These are phyloP conservation scores for Circinella umbellata DNA, from an alignment of 371 early-diverging fungal species.

Conservation along the genomic window DNA sequence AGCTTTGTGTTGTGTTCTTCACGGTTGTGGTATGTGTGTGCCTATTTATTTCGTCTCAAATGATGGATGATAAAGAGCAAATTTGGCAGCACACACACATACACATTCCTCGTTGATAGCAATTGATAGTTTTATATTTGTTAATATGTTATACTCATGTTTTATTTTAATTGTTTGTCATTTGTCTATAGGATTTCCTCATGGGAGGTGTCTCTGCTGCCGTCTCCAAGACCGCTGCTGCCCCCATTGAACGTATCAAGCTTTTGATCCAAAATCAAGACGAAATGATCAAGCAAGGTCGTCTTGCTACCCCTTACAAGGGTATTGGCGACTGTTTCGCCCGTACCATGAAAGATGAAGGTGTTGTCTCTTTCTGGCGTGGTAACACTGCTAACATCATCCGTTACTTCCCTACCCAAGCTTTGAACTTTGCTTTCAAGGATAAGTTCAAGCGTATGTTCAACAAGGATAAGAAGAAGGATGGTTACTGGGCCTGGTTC, in stretches of 20 bases:
- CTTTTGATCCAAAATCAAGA: slow-evolving; percentile 85
- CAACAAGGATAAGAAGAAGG: slow-evolving; percentile 66
- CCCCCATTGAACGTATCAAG: slow-evolving; percentile 76
- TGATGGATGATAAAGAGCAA: no score
- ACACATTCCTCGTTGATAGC: no score
- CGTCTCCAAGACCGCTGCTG: slow-evolving; percentile 93
- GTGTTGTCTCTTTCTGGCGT: slow-evolving; percentile 74
- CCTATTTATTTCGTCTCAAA: no score
- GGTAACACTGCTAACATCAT: slow-evolving; percentile 84
- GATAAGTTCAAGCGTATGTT: slow-evolving; percentile 84
- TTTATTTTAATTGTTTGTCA: no score
- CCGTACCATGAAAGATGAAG: slow-evolving; percentile 80
- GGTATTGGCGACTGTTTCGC: slow-evolving; percentile 80
- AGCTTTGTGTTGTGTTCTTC: no score
- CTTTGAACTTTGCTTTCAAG: slow-evolving; percentile 84
- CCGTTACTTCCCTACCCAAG: slow-evolving; percentile 90
- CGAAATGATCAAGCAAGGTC: slow-evolving; percentile 78
- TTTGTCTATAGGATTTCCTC: slow-evolving; percentile 49
- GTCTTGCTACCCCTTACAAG: slow-evolving; percentile 76
- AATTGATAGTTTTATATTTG: no score
- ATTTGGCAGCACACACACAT: no score
- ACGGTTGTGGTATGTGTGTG: no score
- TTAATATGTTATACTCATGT: no score
- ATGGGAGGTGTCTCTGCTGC: slow-evolving; percentile 89
- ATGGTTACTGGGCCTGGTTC: slow-evolving; percentile 78